phyloP scores from a whole-genome alignment of 768 basidiomycete species.

The Suillus luteus region DNA sequence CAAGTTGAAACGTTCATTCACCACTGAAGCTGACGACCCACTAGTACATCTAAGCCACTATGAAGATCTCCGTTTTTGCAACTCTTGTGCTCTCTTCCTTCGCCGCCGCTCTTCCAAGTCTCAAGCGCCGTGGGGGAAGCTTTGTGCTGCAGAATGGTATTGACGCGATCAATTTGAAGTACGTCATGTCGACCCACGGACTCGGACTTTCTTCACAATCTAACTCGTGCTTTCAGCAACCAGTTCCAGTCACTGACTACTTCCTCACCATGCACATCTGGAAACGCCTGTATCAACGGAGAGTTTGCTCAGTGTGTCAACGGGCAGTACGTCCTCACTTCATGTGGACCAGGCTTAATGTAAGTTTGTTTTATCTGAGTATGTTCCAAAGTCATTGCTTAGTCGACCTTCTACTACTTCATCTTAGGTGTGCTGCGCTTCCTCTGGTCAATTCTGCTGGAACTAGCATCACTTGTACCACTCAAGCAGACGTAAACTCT shows the following conservation, averaged over 20 bases:
- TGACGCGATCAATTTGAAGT: conserved; percentile 46
- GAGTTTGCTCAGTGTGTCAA: conserved; percentile 59
- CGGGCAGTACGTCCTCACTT: conserved; percentile 38
- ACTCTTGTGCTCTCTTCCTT: conserved; percentile 28
- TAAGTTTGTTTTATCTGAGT: conserved; percentile 13
- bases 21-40: not conserved
- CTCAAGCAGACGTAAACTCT: conserved; percentile 44
- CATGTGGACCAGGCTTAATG: conserved; percentile 23
- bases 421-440: conserved; percentile 39
- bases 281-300: conserved; percentile 49
- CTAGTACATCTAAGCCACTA: conserved; percentile 28
- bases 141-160: conserved; percentile 42
- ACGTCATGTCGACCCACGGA: conserved; percentile 11
- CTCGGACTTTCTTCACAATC: not conserved
- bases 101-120: conserved; percentile 40
- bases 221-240: conserved; percentile 21
- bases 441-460: conserved; percentile 52
- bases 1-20: not conserved
- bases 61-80: conserved; percentile 44
- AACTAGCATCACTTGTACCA: conserved; percentile 54
- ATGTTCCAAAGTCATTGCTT: not conserved
- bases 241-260: conserved; percentile 21
- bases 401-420: not conserved
- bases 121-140: conserved; percentile 28
- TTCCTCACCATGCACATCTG: conserved; percentile 39